These are phyloP conservation scores for Tephrocybe sp. DNA, from an alignment of 768 basidiomycete species.

Conservation along the genomic window DNA sequence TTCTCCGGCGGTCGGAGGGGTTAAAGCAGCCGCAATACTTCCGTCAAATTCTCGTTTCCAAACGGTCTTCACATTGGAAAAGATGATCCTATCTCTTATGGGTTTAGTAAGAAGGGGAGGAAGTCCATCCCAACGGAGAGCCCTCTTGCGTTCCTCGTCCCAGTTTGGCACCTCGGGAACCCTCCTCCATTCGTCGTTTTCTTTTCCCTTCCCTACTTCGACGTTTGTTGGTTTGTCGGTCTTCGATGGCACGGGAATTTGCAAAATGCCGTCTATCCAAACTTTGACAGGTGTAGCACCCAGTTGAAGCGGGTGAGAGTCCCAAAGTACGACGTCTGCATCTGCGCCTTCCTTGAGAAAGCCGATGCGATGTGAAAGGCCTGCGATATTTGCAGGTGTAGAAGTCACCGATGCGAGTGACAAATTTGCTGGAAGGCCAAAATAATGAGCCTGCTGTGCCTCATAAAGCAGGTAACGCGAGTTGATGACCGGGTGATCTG, in stretches of 20 bases:
- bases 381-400: conserved; percentile 60
- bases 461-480: conserved; percentile 69
- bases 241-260: conserved; percentile 50
- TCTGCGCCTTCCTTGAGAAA: conserved; percentile 54
- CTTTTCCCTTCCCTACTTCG: conserved; percentile 41
- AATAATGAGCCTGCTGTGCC: conserved; percentile 70
- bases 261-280: conserved; percentile 84
- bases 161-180: conserved; percentile 59
- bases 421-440: conserved; percentile 53
- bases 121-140: conserved; percentile 64
- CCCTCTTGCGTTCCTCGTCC: conserved; percentile 56
- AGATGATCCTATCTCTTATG: conserved; percentile 40
- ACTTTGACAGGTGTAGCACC: conserved; percentile 74
- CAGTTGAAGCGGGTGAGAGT: conserved; percentile 69
- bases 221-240: conserved; percentile 35
- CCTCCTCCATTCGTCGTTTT: conserved; percentile 40
- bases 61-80: conserved; percentile 64
- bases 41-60: conserved; percentile 33
- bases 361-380: conserved; percentile 77
- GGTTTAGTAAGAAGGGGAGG: conserved; percentile 52
- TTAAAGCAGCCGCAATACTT: conserved; percentile 28
- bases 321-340: conserved; percentile 74
- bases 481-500: conserved; percentile 57
- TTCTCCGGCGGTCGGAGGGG: conserved; percentile 19
- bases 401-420: conserved; percentile 68